A percentile compares a stretch with the other conserved stretches of the same genome.
phyloP scores from a whole-genome alignment of 805 yeast genomes.

The Schizosaccharomyces japonicus region DNA sequence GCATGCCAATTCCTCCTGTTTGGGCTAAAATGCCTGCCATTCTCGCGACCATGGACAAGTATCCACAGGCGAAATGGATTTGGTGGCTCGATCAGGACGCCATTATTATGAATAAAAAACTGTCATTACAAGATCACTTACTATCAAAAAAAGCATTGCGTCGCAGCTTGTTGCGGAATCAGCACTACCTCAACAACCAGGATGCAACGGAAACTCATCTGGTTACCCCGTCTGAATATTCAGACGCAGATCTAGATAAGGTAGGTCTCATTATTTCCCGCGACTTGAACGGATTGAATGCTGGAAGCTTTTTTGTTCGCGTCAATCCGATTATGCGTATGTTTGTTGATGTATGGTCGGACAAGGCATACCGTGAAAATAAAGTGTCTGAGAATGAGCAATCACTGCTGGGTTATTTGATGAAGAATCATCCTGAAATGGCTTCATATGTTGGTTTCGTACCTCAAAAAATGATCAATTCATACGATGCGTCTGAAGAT shows the following conservation, averaged over 20 bases:
- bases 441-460: conserved; percentile 10
- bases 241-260: conserved; percentile 21
- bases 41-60: conserved; percentile 13
- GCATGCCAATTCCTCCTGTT: conserved; percentile 6
- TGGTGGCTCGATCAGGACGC: conserved; percentile 20
- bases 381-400: conserved; percentile 73
- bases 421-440: conserved; percentile 7
- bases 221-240: conserved; percentile 4
- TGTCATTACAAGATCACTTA: conserved; percentile 14
- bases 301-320: conserved; percentile 53
- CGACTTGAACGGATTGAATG: conserved; percentile 70
- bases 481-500: conserved; percentile 7
- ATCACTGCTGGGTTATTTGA: conserved; percentile 48
- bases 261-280: conserved; percentile 40
- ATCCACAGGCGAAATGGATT: conserved; percentile 19
- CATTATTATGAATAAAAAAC: conserved; percentile 15
- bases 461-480: conserved; percentile 9
- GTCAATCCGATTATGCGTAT: conserved; percentile 49
- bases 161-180: conserved; percentile 11
- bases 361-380: conserved; percentile 60
- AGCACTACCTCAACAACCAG: conserved; percentile 7
- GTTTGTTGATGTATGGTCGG: conserved; percentile 64
- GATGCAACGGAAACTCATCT: conserved; percentile 6
- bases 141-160: conserved; percentile 13
- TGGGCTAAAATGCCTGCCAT: conserved; percentile 18